phyloP scores from a whole-genome alignment of 1,139 yeast genomes.

The Diutina rugosa region DNA sequence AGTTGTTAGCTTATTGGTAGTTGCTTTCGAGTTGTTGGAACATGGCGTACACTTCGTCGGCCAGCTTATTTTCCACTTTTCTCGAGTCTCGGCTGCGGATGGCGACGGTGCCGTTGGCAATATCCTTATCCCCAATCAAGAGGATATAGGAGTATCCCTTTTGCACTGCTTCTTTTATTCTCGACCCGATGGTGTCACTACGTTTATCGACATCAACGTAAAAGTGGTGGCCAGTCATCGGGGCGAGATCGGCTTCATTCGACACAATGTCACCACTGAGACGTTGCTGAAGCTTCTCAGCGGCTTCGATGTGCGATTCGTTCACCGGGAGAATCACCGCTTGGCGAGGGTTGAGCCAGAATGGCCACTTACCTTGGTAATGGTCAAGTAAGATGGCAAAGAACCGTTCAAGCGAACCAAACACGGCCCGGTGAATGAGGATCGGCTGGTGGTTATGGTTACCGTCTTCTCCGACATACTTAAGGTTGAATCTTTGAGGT shows the following conservation, averaged over 20 bases:
- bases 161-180: conserved; percentile 66
- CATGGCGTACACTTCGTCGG: conserved; percentile 32
- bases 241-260: conserved; percentile 21
- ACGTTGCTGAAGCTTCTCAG: conserved; percentile 31
- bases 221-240: conserved; percentile 50
- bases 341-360: conserved; percentile 95
- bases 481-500: conserved; percentile 71
- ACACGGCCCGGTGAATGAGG: conserved; percentile 89
- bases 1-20: conserved; percentile 28
- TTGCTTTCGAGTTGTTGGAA: conserved; percentile 39
- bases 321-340: conserved; percentile 78
- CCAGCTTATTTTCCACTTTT: conserved; percentile 28
- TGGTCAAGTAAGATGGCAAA: conserved; percentile 86
- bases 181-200: conserved; percentile 64
- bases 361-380: conserved; percentile 94
- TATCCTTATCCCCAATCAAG: conserved; percentile 80
- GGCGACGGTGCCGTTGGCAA: conserved; percentile 46
- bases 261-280: conserved; percentile 38
- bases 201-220: conserved; percentile 67
- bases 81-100: conserved; percentile 52
- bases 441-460: conserved; percentile 56
- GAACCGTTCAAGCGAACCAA: conserved; percentile 89
- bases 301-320: conserved; percentile 38
- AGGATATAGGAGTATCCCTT: conserved; percentile 73
- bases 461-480: conserved; percentile 42